Conservation (phyloP, 2,329 filamentous ascomycete genomes). For the Pyricularia sp. region DNA sequence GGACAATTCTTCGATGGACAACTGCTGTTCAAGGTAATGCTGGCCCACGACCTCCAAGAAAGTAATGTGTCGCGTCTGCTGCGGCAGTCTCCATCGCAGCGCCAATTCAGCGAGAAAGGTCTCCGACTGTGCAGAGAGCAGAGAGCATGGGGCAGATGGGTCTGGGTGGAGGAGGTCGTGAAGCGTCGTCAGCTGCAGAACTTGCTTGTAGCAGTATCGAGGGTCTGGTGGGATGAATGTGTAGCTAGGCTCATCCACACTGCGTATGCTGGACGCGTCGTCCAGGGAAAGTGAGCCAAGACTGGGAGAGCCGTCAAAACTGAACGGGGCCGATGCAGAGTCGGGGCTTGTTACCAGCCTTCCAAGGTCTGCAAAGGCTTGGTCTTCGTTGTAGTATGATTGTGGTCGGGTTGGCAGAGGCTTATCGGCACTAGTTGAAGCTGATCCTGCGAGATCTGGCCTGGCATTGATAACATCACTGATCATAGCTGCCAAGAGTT, state of each 20-base stretch:
- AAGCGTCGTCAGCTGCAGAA: slow-evolving; percentile 63
- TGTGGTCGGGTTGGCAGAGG: slow-evolving; percentile 41
- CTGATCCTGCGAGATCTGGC: slow-evolving; percentile 70
- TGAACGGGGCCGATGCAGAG: slow-evolving; percentile 21
- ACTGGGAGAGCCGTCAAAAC: slow-evolving; percentile 54
- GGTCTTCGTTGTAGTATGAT: slow-evolving; percentile 33
- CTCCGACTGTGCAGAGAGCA: slow-evolving; percentile 63
- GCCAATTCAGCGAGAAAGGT: slow-evolving; percentile 79
- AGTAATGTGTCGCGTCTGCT: slow-evolving; percentile 64
- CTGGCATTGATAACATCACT: slow-evolving; percentile 76
- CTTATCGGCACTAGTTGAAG: slow-evolving; percentile 45
- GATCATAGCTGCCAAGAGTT: slow-evolving; percentile 86
- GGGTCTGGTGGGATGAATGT: slow-evolving; percentile 84
- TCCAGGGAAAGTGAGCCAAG: slow-evolving; percentile 53
- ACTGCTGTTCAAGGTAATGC: slow-evolving; percentile 74
- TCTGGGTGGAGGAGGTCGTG: slow-evolving; percentile 35
- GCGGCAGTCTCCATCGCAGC: slow-evolving; percentile 78
- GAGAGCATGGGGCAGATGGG: slow-evolving; percentile 23
- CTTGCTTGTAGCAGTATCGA: slow-evolving; percentile 68
- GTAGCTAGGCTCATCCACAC: slow-evolving; percentile 55
- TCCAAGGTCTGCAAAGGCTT: slow-evolving; percentile 38
- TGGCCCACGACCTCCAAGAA: slow-evolving; percentile 75
- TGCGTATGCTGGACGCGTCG: slow-evolving; percentile 35
- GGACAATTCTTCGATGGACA: slow-evolving; percentile 71
- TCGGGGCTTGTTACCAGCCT: slow-evolving; percentile 36